Evolutionary conservation across 192 early-diverging fungal species (phyloP).

Genomic region (Umbelopsis sp.): DNA sequence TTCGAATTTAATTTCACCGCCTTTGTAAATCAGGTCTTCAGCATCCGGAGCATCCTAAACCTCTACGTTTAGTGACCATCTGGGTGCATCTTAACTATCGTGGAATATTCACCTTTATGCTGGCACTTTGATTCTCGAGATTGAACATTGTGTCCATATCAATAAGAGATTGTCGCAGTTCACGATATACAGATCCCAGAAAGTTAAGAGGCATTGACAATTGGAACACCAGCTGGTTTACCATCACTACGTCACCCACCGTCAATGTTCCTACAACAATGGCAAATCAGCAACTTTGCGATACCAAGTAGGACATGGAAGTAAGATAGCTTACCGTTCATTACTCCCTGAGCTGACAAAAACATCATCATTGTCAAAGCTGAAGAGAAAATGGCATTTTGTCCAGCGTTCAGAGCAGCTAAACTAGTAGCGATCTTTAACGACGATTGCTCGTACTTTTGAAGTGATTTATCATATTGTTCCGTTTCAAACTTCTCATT

Average conservation of each 20-base stretch:
- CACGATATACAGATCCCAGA: constrained; percentile 96
- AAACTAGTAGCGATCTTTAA: constrained; percentile 88
- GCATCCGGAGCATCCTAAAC: constrained; percentile 63
- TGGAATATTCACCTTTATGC: constrained; percentile 27
- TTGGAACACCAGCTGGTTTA: constrained; percentile 98
- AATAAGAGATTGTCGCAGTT: constrained; percentile 90
- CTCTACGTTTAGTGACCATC: constrained; percentile 1
- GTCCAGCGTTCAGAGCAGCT: constrained; percentile 92
- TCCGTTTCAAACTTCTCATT: constrained; percentile 91
- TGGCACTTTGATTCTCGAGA: constrained; percentile 60
- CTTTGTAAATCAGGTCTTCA: constrained; percentile 54
- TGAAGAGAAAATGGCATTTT: constrained; percentile 92
- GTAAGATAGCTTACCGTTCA: constrained; percentile 25
- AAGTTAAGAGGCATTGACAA: constrained; percentile 97
- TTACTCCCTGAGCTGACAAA: constrained; percentile 89
- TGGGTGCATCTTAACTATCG: constrained; percentile 44
- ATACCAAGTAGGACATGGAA: constrained; percentile 60
- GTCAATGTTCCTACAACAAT: constrained; percentile 71
- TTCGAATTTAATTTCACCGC: constrained; percentile 84
- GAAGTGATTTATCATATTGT: constrained; percentile 86
- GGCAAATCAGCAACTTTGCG: constrained; percentile 62
- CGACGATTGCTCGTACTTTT: constrained; percentile 93
- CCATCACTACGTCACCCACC: constrained; percentile 97
- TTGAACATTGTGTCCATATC: constrained; percentile 98
- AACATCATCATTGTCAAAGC: constrained; percentile 96